Base-by-base conservation (phyloP, 2,329 filamentous ascomycete species). In the Aureobasidium melanogenum region DNA sequence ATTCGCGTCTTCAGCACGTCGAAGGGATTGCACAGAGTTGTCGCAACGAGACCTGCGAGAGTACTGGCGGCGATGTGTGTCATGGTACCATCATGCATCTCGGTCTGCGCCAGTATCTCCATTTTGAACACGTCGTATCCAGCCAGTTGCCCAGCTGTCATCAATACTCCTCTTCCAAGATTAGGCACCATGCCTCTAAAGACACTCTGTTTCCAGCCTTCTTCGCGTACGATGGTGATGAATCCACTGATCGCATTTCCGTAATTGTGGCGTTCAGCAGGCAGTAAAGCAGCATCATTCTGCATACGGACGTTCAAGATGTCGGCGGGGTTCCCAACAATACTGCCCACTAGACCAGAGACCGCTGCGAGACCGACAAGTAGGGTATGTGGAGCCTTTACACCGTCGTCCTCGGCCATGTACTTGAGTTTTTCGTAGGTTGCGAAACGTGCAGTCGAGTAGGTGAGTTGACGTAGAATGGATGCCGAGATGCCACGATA, bases 291-390 rank as follows among this genome's bases (percentile, higher is more conserved):
- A 2, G 89, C 87, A 68, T 88, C 94, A 76, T 96, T 90, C 77
- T 99, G 94, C 94, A 99, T 99, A 66, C 94, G 90, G 54, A 99
- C 94, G 75, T 99, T 99, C 70, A 97, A 81, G 36, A 99, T 91
- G 73, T 99, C 94, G 66, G 92, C 93, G 2, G 92, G 91, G 76
- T 97, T 99, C 66, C 94, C 94, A 6, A 88, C 89, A 50, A 97
- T 77, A 54, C 94, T 94, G 64, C 94, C 94, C 2, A 95, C 75
- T 71, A 97, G 89, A 56, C 94, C 94, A 8, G 94, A 93, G 30
- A 85, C 77, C 26, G 86, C 88, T 58, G 93, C 90, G 75, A 97
- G 89, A 66, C 83, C 88, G 65, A 96, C 82, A 10, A 99, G 86
- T n/a, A 84, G 80, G 12, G 85, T 79, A 68, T 96, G 86, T 2